phyloP scores from a whole-genome alignment of 352 stramenopile genomes.

The Phytophthora cryptogea region DNA sequence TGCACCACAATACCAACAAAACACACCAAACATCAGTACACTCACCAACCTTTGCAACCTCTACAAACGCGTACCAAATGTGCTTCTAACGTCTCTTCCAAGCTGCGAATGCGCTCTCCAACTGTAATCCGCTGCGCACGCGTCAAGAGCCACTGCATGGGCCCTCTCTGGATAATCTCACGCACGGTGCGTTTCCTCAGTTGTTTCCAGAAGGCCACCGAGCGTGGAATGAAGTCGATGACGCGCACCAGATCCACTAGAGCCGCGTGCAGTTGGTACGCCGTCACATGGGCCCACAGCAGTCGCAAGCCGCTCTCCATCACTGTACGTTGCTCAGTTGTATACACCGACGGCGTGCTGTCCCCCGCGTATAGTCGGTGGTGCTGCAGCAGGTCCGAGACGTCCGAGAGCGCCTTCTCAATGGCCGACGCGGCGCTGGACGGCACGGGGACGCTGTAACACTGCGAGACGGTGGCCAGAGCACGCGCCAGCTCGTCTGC shows the following conservation, averaged over 20 bases:
- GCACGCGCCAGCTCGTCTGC: slow-evolving; percentile 42
- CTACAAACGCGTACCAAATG: slow-evolving; percentile 49
- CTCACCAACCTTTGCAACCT: not conserved
- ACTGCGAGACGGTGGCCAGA: slow-evolving; percentile 48
- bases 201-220: slow-evolving; percentile 73
- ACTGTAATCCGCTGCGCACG: slow-evolving; percentile 59
- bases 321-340: slow-evolving; percentile 27
- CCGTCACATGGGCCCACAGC: slow-evolving; percentile 68
- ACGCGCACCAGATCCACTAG: slow-evolving; percentile 62
- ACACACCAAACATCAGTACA: slow-evolving; percentile 1
- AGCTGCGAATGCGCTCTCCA: slow-evolving; percentile 60
- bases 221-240: slow-evolving; percentile 74
- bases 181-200: slow-evolving; percentile 50
- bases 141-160: slow-evolving; percentile 66
- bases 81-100: slow-evolving; percentile 68
- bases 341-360: slow-evolving; percentile 19
- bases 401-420: slow-evolving; percentile 40
- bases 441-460: slow-evolving; percentile 51
- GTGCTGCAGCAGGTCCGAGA: slow-evolving; percentile 46
- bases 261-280: slow-evolving; percentile 60
- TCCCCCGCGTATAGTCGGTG: slow-evolving; percentile 40
- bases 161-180: slow-evolving; percentile 53
- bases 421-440: slow-evolving; percentile 42
- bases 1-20: slow-evolving; percentile 18
- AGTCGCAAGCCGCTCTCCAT: slow-evolving; percentile 44